Evolutionary conservation across 2,329 filamentous ascomycete species (phyloP).

Genomic region (Trichoderma guizhouense): DNA sequence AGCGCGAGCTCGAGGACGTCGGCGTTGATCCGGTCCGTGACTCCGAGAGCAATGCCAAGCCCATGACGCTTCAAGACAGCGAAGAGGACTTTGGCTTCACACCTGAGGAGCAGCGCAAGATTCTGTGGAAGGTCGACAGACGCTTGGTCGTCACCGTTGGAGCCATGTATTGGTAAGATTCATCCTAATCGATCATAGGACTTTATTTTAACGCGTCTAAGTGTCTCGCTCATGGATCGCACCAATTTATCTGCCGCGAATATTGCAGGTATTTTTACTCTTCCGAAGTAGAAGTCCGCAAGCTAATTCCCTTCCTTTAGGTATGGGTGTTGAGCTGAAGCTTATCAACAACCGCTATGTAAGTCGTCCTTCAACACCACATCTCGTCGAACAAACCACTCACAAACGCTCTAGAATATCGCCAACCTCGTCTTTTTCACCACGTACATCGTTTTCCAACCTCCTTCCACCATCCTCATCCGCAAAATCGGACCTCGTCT

Average conservation of each 20-base stretch:
- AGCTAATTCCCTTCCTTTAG: background rate
- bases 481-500: constrained; percentile 62
- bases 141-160: constrained; percentile 61
- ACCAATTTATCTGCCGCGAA: constrained; percentile 72
- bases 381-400: background rate
- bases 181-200: background rate
- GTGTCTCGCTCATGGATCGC: constrained; percentile 70
- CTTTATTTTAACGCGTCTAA: background rate
- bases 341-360: constrained; percentile 47
- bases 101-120: constrained; percentile 59
- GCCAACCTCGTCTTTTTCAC: constrained; percentile 72
- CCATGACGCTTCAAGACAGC: constrained; percentile 43
- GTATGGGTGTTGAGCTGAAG: background rate
- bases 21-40: constrained; percentile 25
- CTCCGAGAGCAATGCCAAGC: constrained; percentile 33
- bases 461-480: constrained; percentile 65
- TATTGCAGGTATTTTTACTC: constrained; percentile 59
- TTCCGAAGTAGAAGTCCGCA: background rate
- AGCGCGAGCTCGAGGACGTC: constrained; percentile 22
- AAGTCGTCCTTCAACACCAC: constrained; percentile 21
- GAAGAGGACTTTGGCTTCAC: constrained; percentile 47
- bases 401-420: constrained; percentile 46
- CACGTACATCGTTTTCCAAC: constrained; percentile 68
- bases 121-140: constrained; percentile 67
- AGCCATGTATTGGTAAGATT: constrained; percentile 58